Conservation (phyloP, 2,329 filamentous ascomycete species). For the Penicillium sp. region DNA sequence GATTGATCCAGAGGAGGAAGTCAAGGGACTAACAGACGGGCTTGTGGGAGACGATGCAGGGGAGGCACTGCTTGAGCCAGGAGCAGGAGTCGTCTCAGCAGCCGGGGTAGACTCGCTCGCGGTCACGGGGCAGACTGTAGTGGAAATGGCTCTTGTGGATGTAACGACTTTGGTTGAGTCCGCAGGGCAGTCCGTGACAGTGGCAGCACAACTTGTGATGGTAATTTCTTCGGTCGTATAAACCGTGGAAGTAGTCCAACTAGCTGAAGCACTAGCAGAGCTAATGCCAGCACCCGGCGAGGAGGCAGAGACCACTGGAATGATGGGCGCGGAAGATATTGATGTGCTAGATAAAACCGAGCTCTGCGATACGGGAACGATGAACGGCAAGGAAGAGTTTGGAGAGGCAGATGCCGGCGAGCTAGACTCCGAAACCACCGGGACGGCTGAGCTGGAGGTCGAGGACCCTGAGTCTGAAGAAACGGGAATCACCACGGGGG, state of each 20-base stretch:
- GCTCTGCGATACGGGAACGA: background rate
- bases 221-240: background rate
- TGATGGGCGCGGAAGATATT: background rate
- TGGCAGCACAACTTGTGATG: background rate
- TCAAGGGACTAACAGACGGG: background rate
- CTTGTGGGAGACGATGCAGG: background rate
- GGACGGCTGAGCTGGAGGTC: background rate
- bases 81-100: background rate
- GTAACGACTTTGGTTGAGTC: background rate
- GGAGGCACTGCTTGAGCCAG: background rate
- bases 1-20: background rate
- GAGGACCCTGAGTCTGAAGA: background rate
- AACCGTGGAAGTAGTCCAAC: background rate
- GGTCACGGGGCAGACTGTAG: background rate
- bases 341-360: background rate
- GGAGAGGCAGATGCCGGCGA: background rate
- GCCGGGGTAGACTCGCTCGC: background rate
- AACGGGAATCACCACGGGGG: background rate
- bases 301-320: background rate
- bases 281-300: background rate
- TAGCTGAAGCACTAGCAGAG: constrained; percentile 12
- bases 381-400: background rate
- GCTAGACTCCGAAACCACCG: background rate
- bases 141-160: background rate
- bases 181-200: background rate